Percentiles rank a stretch among this genome's conserved stretches.
phyloP scores from a whole-genome alignment of 768 basidiomycete species.

The Symmetrospora coprosmae region DNA sequence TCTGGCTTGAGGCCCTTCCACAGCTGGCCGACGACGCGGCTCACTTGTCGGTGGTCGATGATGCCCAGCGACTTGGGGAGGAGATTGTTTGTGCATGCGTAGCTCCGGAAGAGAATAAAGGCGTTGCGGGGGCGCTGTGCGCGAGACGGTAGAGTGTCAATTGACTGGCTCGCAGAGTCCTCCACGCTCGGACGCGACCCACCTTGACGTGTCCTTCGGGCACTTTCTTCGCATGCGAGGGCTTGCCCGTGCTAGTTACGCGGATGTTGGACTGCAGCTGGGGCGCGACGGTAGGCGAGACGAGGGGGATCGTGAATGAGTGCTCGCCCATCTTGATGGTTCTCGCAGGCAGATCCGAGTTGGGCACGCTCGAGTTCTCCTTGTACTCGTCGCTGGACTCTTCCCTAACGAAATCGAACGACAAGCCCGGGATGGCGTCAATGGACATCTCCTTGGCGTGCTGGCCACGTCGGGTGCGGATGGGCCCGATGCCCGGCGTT shows the following conservation, averaged over 20 bases:
- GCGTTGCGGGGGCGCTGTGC: conserved; percentile 52
- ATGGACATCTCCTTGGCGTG: too few species aligned
- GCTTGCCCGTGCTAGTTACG: conserved; percentile 21
- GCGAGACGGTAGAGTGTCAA: not conserved
- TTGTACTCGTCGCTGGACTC: too few species aligned
- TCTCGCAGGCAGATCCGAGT: too few species aligned
- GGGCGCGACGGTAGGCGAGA: conserved; percentile 7
- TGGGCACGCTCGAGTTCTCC: too few species aligned
- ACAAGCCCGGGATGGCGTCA: too few species aligned
- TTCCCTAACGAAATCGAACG: too few species aligned
- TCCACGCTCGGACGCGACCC: not conserved
- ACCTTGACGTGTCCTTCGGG: conserved; percentile 23
- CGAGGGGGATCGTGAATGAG: conserved; percentile 2
- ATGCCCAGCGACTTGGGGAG: conserved; percentile 45
- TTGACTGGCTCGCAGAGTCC: not conserved
- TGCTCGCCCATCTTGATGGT: not conserved
- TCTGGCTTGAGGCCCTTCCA: conserved; percentile 50
- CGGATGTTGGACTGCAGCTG: conserved; percentile 13
- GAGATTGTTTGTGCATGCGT: conserved; percentile 53
- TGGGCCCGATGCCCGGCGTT: too few species aligned
- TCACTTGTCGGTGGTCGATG: conserved; percentile 58
- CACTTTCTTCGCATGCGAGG: conserved; percentile 22
- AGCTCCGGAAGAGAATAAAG: conserved; percentile 65
- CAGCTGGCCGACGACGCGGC: conserved; percentile 52
- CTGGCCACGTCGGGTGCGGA: too few species aligned